Percentiles rank a stretch among this genome's conserved stretches.
Conservation (phyloP, 768 basidiomycete species). For the Lentinula guzmanii region DNA sequence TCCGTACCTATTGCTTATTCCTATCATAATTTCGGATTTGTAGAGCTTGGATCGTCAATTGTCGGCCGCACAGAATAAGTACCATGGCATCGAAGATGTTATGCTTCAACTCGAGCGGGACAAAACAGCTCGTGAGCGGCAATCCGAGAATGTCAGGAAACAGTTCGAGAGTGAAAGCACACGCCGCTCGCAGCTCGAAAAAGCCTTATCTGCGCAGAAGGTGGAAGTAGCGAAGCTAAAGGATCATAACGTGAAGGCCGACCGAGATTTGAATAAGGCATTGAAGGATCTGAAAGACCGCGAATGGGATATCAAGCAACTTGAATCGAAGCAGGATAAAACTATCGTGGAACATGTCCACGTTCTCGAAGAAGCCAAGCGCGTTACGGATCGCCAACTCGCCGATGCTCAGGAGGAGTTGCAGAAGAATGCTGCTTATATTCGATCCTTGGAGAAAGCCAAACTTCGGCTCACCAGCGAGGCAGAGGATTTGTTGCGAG, state of each 20-base stretch:
- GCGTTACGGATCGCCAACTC: slow-evolving; percentile 87
- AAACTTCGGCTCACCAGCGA: slow-evolving; percentile 70
- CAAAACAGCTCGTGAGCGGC: slow-evolving; percentile 43
- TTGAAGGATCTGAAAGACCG: slow-evolving; percentile 74
- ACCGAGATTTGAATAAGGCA: slow-evolving; percentile 76
- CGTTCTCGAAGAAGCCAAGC: slow-evolving; percentile 93
- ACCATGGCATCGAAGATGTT: slow-evolving; percentile 84
- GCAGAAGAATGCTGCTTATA: slow-evolving; percentile 64
- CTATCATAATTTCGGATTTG: neutral
- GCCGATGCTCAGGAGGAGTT: slow-evolving; percentile 76
- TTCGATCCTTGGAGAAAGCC: slow-evolving; percentile 83
- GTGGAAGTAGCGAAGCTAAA: slow-evolving; percentile 63
- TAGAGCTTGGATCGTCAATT: slow-evolving; percentile 79
- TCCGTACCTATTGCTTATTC: neutral
- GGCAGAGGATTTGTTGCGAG: slow-evolving; percentile 74
- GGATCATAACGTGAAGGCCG: slow-evolving; percentile 64
- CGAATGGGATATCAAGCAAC: slow-evolving; percentile 82
- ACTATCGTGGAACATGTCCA: slow-evolving; percentile 98
- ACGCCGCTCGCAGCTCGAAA: slow-evolving; percentile 74
- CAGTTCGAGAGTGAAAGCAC: slow-evolving; percentile 70
- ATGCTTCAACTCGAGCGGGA: slow-evolving; percentile 82
- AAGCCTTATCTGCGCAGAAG: slow-evolving; percentile 53
- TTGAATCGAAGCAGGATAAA: slow-evolving; percentile 88
- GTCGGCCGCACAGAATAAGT: slow-evolving; percentile 63
- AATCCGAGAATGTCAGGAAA: slow-evolving; percentile 63